Percentiles rank a stretch among this genome's conserved stretches.
phyloP scores from a whole-genome alignment of 768 basidiomycete genomes.

The Macrocybe gigantea region DNA sequence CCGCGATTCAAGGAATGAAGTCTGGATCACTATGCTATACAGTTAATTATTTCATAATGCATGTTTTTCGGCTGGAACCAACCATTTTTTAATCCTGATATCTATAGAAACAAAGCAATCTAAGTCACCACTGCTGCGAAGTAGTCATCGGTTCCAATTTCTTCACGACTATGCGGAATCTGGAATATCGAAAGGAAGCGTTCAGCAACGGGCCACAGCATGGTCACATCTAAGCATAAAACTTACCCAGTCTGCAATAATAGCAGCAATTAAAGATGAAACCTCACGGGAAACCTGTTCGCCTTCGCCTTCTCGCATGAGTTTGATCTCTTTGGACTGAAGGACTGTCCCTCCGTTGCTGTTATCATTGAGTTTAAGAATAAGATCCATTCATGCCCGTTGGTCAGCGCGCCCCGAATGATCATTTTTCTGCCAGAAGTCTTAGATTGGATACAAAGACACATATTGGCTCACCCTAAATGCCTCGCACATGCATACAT shows the following conservation, averaged over 20 bases:
- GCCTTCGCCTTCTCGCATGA: neutral
- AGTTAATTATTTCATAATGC: too few species aligned
- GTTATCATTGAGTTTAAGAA: constrained; percentile 12
- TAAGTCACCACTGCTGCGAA: too few species aligned
- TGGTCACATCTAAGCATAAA: neutral
- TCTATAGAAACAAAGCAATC: too few species aligned
- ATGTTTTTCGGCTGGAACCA: too few species aligned
- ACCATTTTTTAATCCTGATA: too few species aligned
- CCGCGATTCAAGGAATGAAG: too few species aligned
- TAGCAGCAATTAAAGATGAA: constrained; percentile 8
- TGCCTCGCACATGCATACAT: constrained; percentile 12
- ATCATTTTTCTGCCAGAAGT: constrained; percentile 7
- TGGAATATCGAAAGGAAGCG: too few species aligned
- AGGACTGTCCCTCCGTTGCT: constrained; percentile 10
- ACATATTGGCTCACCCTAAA: constrained; percentile 6
- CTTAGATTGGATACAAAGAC: too few species aligned
- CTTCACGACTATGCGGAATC: too few species aligned
- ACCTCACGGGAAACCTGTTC: neutral
- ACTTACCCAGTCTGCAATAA: constrained; percentile 11
- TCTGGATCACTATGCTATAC: too few species aligned
- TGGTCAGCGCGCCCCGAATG: constrained; percentile 11
- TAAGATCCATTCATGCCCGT: constrained; percentile 16
- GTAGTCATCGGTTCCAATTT: too few species aligned
- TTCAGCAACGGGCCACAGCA: too few species aligned
- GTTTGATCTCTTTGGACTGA: constrained; percentile 5